A percentile compares a stretch with the other conserved stretches of the same genome.
These are phyloP conservation scores for Aspergillus transmontanensis DNA, from an alignment of 2,329 filamentous ascomycete genomes.

Conservation along the genomic window DNA sequence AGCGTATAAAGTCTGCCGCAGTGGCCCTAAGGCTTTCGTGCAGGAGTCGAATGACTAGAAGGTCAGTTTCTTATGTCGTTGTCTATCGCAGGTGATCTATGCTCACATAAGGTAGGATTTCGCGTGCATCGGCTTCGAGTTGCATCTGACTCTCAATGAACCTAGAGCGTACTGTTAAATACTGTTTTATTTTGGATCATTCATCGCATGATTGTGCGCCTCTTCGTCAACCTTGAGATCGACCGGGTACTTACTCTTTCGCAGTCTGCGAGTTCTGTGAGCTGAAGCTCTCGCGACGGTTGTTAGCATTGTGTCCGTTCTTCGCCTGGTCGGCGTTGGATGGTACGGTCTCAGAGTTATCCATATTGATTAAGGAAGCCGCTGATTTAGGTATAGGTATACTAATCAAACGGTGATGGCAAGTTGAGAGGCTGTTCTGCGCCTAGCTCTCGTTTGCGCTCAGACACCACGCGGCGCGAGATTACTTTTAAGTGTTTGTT, in stretches of 20 bases:
- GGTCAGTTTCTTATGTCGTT: conserved; percentile 17
- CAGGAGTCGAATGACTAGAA: conserved; percentile 86
- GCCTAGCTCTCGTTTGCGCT: conserved; percentile 1
- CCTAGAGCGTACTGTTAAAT: conserved; percentile 45
- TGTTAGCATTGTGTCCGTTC: conserved; percentile 15
- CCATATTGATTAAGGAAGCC: conserved; percentile 21
- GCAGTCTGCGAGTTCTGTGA: conserved; percentile 71
- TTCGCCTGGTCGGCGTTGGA: conserved; percentile 15
- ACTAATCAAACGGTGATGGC: background rate
- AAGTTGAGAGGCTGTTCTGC: background rate
- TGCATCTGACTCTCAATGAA: conserved; percentile 88
- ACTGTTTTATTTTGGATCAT: background rate
- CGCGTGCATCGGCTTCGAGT: conserved; percentile 91
- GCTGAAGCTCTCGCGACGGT: conserved; percentile 40
- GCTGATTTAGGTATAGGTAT: background rate
- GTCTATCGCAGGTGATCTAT: background rate
- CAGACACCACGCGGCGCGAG: conserved; percentile 16
- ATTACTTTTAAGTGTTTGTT: conserved; percentile 25
- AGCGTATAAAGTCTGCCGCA: conserved; percentile 87
- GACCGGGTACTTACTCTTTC: conserved; percentile 58
- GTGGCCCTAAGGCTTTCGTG: conserved; percentile 82
- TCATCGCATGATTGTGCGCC: background rate
- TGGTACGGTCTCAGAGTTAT: conserved; percentile 18
- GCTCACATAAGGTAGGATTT: conserved; percentile 86
- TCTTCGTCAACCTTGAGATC: background rate